Evolutionary conservation across 139 green algal species (phyloP).

Genomic region (Coelastrella sp.): DNA sequence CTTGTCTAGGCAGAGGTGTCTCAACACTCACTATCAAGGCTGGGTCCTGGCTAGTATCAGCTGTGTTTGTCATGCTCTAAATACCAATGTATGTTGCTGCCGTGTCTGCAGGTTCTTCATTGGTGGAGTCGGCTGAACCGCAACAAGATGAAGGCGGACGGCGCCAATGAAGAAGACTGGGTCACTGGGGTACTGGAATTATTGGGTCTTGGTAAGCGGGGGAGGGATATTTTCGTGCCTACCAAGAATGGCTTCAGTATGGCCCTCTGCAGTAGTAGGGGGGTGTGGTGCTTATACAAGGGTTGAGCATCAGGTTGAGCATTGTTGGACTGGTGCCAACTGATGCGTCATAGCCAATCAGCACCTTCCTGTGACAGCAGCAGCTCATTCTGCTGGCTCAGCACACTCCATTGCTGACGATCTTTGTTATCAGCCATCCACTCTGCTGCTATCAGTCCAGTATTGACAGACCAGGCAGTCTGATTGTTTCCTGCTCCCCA

Average conservation of each 20-base stretch:
- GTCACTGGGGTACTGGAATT: background rate
- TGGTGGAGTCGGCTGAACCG: slow-evolving; percentile 10
- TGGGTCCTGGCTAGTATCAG: no score
- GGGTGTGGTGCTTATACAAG: no score
- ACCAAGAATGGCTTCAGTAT: no score
- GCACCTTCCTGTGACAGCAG: no score
- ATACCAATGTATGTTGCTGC: background rate
- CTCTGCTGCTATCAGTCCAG: background rate
- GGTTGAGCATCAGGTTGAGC: no score
- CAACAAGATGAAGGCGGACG: slow-evolving; percentile 42
- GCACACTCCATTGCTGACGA: background rate
- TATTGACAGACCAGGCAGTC: background rate
- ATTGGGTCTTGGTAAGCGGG: background rate
- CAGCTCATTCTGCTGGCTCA: background rate
- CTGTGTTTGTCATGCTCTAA: no score
- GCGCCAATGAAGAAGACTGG: slow-evolving; percentile 32
- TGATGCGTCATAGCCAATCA: no score
- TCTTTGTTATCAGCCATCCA: background rate
- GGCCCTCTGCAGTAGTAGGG: no score
- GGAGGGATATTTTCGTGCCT: no score
- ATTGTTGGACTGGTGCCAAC: no score
- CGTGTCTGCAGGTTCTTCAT: slow-evolving; percentile 1
- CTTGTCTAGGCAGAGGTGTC: no score
- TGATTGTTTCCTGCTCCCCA: background rate
- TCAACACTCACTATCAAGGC: no score